A percentile compares a stretch with the other conserved stretches of the same genome.
These are phyloP conservation scores for Oemleria cerasiformis DNA, from an alignment of 306 rosid species.

Conservation along the genomic window DNA sequence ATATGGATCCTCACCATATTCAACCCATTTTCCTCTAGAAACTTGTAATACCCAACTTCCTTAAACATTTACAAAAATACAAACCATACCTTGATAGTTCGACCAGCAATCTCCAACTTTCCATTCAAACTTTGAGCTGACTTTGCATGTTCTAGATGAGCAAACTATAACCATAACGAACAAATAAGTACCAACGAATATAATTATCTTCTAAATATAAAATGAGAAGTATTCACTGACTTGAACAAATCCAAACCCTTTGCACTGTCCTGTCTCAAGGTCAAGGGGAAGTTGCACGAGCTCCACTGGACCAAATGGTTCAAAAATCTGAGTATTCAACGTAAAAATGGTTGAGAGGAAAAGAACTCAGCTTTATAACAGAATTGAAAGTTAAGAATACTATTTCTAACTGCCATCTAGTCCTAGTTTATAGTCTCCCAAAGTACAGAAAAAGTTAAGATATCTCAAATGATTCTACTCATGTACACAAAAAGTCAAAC, in stretches of 20 bases:
- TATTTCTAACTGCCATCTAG: background rate
- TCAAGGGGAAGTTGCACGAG: conserved; percentile 93
- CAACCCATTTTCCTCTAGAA: background rate
- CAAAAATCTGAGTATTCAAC: conserved; percentile 66
- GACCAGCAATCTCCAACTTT: conserved; percentile 90
- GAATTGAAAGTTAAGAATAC: background rate
- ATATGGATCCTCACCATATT: background rate
- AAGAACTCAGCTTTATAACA: conserved; percentile 4
- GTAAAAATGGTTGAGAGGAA: conserved; percentile 23
- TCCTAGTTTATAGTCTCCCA: background rate
- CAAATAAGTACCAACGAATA: conserved; percentile 6
- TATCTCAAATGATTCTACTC: background rate
- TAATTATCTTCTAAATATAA: conserved; percentile 13
- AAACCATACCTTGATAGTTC: conserved; percentile 71
- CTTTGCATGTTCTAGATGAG: conserved; percentile 93
- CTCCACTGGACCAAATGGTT: conserved; percentile 96
- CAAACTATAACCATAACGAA: conserved; percentile 57
- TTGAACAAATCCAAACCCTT: conserved; percentile 98
- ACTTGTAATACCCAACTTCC: conserved; percentile 9
- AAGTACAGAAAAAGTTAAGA: background rate
- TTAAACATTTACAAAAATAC: background rate
- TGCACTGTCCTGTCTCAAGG: conserved; percentile 96
- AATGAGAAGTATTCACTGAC: conserved; percentile 44
- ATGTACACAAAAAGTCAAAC: background rate
- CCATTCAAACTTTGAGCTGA: conserved; percentile 98